Evolutionary conservation across 2,329 filamentous ascomycete genomes (phyloP).

Genomic region (Plenodomus biglobosus): DNA sequence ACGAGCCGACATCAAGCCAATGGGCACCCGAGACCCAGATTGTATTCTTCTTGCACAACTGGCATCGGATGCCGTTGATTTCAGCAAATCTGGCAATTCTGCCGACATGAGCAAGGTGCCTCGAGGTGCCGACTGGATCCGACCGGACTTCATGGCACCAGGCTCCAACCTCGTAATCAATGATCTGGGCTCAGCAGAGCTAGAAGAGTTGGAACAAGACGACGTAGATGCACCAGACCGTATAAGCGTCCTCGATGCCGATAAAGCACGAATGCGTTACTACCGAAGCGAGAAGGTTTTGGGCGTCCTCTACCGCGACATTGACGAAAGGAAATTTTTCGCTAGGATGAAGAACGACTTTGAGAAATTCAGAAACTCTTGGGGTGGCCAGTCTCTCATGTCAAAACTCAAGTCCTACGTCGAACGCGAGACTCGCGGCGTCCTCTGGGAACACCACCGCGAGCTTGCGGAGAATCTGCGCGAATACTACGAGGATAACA

Average conservation of each 20-base stretch:
- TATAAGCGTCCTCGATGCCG: slow-evolving; percentile 47
- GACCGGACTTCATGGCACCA: slow-evolving; percentile 59
- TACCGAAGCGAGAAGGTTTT: slow-evolving; percentile 70
- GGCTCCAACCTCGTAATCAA: slow-evolving; percentile 46
- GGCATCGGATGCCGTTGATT: slow-evolving; percentile 39
- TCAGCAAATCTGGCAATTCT: slow-evolving; percentile 31
- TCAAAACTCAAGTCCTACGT: slow-evolving; percentile 48
- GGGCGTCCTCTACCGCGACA: slow-evolving; percentile 68
- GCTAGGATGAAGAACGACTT: slow-evolving; percentile 26
- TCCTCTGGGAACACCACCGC: slow-evolving; percentile 46
- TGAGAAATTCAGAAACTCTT: slow-evolving; percentile 4
- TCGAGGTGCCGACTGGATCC: slow-evolving; percentile 20
- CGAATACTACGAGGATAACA: slow-evolving; percentile 54
- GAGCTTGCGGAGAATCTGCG: slow-evolving; percentile 48
- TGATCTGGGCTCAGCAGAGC: slow-evolving; percentile 23
- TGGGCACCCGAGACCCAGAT: slow-evolving; percentile 30
- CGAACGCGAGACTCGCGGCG: slow-evolving; percentile 39
- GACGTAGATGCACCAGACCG: slow-evolving; percentile 42
- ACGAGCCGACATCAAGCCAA: slow-evolving; percentile 41
- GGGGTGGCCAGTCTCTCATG: slow-evolving; percentile 19
- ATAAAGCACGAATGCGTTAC: slow-evolving; percentile 54
- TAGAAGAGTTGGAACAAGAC: slow-evolving; percentile 30
- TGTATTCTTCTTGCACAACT: slow-evolving; percentile 46
- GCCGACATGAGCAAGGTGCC: slow-evolving; percentile 21
- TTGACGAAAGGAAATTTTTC: slow-evolving; percentile 70